Evolutionary conservation across 805 yeast species (phyloP), one percentile per base, ranked within the genome.

Genomic region (Soucietia sequanensis): DNA sequence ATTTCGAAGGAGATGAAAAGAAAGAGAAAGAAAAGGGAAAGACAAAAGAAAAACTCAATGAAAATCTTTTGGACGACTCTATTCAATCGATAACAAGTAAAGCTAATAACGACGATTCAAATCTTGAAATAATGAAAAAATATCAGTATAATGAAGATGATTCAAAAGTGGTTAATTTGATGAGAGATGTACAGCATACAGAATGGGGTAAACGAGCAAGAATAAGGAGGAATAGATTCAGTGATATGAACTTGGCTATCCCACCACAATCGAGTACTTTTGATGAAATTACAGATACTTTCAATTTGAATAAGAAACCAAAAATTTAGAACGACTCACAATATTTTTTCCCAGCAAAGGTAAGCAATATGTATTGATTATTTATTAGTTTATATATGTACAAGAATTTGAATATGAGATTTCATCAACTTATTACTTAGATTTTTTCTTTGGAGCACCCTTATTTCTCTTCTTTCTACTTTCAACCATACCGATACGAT

Each of bases 381-480:
- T n/a, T n/a, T n/a, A n/a, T n/a, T n/a, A n/a, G n/a, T n/a, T n/a
- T n/a, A 14, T 35, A 23, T 39, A 31, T 42, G 31, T 27, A 39
- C 33, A 31, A 36, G 35, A 16, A 25, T 9, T 17, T 30, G 31
- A 23, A 22, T 12, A 20, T 20, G 34, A 28, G 28, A 30, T 37
- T 25, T 28, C 24, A 24, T 12, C 6, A 16, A 14, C 21, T n/a
- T 29, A 10, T 34, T 35, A 51, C 35, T 52, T 46, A 20, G 50
- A 42, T 64, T 74, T 77, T 71, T 85, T 85, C 70, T 81, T 77
- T 49, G 93, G 95, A 9, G 93, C 88, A 60, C 91, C 90, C 62
- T 85, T 85, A 62, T 87, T 90, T 77, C 93, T 84, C 75, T 84
- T 81, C 70, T 80, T 84, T 61, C 86, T 73, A 37, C 64, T 69